Conservation (phyloP, 768 basidiomycete species). For the Boletus pseudopeckii region DNA sequence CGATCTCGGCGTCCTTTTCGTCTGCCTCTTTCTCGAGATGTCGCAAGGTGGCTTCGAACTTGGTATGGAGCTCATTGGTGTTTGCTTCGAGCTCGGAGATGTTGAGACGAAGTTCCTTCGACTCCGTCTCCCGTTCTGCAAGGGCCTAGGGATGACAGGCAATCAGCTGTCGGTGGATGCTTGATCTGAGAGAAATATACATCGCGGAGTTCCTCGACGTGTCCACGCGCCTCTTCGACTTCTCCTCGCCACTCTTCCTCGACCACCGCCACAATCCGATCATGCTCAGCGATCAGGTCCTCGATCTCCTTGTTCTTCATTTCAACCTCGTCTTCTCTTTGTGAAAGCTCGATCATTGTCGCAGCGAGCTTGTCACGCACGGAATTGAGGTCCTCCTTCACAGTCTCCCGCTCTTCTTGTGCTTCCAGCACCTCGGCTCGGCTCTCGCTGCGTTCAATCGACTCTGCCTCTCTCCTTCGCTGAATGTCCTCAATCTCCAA, state of each 20-base stretch:
- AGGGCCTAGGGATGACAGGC: constrained; percentile 46
- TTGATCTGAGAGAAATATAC: constrained; percentile 36
- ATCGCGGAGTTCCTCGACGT: constrained; percentile 77
- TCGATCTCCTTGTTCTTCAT: constrained; percentile 74
- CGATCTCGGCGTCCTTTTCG: constrained; percentile 76
- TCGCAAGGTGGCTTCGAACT: constrained; percentile 70
- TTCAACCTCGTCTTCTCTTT: constrained; percentile 85
- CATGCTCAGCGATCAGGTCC: constrained; percentile 72
- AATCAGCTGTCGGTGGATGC: not conserved
- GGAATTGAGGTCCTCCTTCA: constrained; percentile 76
- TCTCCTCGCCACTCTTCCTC: constrained; percentile 89
- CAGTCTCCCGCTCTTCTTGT: constrained; percentile 68
- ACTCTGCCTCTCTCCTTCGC: constrained; percentile 58
- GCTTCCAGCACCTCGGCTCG: constrained; percentile 69
- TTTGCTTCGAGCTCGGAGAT: constrained; percentile 74
- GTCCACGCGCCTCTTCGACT: constrained; percentile 73
- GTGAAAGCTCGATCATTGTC: constrained; percentile 76
- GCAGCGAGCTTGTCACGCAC: constrained; percentile 76
- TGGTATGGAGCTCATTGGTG: constrained; percentile 63
- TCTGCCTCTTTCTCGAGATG: constrained; percentile 78
- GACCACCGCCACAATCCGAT: constrained; percentile 65
- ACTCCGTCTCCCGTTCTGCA: constrained; percentile 76
- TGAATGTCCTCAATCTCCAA: constrained; percentile 67
- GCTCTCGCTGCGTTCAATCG: constrained; percentile 68
- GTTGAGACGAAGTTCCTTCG: constrained; percentile 67